Evolutionary conservation across 192 early-diverging fungal species (phyloP), one percentile per base, ranked within the genome.

Genomic region (Coemansia sp.): DNA sequence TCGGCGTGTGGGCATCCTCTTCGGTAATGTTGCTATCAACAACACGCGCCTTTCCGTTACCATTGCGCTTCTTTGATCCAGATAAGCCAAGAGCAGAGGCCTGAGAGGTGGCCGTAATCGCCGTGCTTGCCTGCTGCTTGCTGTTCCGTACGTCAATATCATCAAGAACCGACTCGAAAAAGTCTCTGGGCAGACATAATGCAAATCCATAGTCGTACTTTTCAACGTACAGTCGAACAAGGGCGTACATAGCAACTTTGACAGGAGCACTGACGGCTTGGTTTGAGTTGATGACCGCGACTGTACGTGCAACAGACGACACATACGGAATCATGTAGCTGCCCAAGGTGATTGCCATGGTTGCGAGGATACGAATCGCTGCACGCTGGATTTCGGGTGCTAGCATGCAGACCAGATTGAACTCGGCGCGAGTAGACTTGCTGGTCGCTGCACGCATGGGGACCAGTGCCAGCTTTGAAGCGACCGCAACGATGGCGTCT

Each of bases 341-440:
- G 24, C 63, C 58, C 47, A 77, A 37, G 7, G 67, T 32, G 15
- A 71, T 50, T 4, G 52, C 58, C 19, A 77, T 37, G 9, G 48
- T 50, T 0, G 68, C 67, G 54, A 77, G 30, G 30, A 71, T 60
- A 29, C 64, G 66, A 9, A 77, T 58, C 6, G 74, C 54, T 0
- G 63, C 62, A 19, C 58, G 43, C 46, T 77, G 67, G 11, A 77
- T 42, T 42, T 71, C 62, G 14, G 67, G 67, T 9, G 74, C 34
- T 15, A 71, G 59, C 50, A 70, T 35, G 0, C 63, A 60, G 9
- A 71, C 39, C 32, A 77, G 19, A 1, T 34, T 53, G 17, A 53
- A 61, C 63, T 77, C 74, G 9, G 63, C 47, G 9, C 74, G 74
- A 19, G 9, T 28, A 15, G 58, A 49, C 53, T 63, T 67, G 43